Percentiles rank a stretch among this genome's conserved stretches.
Evolutionary conservation across 2,329 filamentous ascomycete genomes (phyloP).

Genomic region (Plenodomus biglobosus): DNA sequence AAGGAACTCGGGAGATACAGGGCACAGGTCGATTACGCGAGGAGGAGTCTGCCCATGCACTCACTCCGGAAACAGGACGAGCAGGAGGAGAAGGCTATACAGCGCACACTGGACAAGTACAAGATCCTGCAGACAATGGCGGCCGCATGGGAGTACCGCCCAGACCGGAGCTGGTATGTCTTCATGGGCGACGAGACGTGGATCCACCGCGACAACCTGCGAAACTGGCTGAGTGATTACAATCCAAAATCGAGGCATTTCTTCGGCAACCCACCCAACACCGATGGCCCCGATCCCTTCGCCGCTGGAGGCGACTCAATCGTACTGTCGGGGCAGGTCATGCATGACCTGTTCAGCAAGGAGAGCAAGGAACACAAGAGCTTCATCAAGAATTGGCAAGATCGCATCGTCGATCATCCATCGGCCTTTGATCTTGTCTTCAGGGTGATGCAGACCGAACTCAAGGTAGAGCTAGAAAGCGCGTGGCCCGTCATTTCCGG

Average conservation of each 20-base stretch:
- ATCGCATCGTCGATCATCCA: constrained; percentile 51
- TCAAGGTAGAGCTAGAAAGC: constrained; percentile 49
- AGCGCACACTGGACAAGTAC: constrained; percentile 41
- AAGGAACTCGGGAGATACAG: constrained; percentile 43
- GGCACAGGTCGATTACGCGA: constrained; percentile 34
- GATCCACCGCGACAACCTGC: constrained; percentile 55
- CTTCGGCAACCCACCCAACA: constrained; percentile 49
- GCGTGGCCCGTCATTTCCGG: constrained; percentile 49
- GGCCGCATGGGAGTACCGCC: constrained; percentile 40
- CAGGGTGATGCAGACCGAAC: constrained; percentile 49
- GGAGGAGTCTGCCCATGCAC: constrained; percentile 30
- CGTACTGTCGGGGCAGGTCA: constrained; percentile 53
- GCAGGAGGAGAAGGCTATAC: constrained; percentile 21
- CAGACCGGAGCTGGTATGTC: constrained; percentile 59
- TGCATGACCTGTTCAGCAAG: constrained; percentile 43
- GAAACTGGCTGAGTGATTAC: constrained; percentile 56
- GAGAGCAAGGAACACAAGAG: constrained; percentile 40
- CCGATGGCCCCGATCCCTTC: constrained; percentile 47
- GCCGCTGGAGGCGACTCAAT: constrained; percentile 58
- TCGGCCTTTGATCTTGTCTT: constrained; percentile 56
- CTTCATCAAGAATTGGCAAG: constrained; percentile 48
- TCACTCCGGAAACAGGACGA: constrained; percentile 21
- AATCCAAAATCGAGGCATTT: constrained; percentile 54
- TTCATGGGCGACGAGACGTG: constrained; percentile 64
- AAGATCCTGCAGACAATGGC: constrained; percentile 44